These are phyloP conservation scores for Cystobasidium ongulense DNA, from an alignment of 768 basidiomycete genomes.

Conservation along the genomic window DNA sequence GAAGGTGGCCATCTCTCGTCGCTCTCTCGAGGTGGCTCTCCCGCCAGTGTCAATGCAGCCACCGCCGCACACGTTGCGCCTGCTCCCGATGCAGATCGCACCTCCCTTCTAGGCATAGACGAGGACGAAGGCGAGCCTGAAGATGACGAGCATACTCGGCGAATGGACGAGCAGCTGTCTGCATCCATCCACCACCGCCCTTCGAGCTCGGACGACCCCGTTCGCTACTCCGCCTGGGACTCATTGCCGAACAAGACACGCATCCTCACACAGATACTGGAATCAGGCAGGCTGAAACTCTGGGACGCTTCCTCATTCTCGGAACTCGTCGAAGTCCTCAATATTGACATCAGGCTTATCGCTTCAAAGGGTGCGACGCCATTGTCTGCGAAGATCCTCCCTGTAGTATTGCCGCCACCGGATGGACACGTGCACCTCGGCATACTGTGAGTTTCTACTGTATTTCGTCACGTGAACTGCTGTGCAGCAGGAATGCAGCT, in stretches of 20 bases:
- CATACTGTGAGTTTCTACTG: neutral
- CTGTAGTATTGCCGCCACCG: neutral
- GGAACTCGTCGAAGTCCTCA: conserved; percentile 12
- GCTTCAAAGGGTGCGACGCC: neutral
- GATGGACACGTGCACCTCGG: neutral
- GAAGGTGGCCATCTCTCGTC: conserved; percentile 8
- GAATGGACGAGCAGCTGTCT: neutral
- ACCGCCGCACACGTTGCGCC: neutral
- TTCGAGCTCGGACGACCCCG: neutral
- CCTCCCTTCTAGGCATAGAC: neutral
- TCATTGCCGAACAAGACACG: conserved; percentile 1
- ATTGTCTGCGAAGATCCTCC: neutral
- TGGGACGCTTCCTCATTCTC: neutral
- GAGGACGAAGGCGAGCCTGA: conserved; percentile 3
- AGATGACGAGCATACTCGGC: neutral
- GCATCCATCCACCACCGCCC: neutral
- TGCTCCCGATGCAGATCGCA: neutral
- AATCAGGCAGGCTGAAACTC: conserved; percentile 8
- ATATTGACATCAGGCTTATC: neutral
- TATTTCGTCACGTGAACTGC: neutral
- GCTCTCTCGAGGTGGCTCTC: neutral
- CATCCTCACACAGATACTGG: neutral
- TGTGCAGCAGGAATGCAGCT: neutral
- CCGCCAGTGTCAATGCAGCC: neutral
- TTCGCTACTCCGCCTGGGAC: conserved; percentile 16